Conservation (phyloP, 1,139 yeast genomes). For the Yarrowia galli region DNA sequence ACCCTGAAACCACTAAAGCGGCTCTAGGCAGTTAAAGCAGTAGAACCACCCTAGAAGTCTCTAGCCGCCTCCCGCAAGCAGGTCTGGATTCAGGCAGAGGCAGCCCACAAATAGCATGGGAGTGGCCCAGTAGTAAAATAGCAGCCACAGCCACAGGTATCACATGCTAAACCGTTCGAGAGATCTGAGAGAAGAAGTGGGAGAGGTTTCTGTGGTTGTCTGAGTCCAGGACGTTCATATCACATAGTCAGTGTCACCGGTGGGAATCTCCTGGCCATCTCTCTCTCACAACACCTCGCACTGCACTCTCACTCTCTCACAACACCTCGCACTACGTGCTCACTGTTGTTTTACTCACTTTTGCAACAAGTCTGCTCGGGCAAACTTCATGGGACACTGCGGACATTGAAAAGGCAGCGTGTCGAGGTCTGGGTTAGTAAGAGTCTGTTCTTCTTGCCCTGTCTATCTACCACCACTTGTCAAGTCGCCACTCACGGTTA, state of each 20-base stretch:
- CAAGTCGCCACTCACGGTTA: constrained; percentile 45
- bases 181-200: too few relatives aligned
- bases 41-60: constrained; percentile 4
- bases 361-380: constrained; percentile 47
- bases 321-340: constrained; percentile 4
- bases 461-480: neutral
- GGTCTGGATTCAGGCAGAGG: neutral
- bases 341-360: constrained; percentile 42
- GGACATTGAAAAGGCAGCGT: constrained; percentile 47
- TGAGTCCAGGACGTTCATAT: too few relatives aligned
- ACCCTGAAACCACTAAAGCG: neutral
- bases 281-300: too few relatives aligned
- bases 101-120: too few relatives aligned
- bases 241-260: too few relatives aligned
- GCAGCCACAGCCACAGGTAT: too few relatives aligned
- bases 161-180: too few relatives aligned
- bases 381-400: constrained; percentile 47
- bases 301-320: neutral
- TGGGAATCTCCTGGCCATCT: too few relatives aligned
- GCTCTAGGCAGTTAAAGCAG: neutral
- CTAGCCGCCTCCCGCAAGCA: neutral
- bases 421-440: constrained; percentile 43
- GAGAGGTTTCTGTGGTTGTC: too few relatives aligned
- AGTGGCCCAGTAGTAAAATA: too few relatives aligned
- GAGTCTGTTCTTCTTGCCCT: neutral